Evolutionary conservation across 23 red algal genomes (phyloP).

Genomic region (Chondrus crispus): DNA sequence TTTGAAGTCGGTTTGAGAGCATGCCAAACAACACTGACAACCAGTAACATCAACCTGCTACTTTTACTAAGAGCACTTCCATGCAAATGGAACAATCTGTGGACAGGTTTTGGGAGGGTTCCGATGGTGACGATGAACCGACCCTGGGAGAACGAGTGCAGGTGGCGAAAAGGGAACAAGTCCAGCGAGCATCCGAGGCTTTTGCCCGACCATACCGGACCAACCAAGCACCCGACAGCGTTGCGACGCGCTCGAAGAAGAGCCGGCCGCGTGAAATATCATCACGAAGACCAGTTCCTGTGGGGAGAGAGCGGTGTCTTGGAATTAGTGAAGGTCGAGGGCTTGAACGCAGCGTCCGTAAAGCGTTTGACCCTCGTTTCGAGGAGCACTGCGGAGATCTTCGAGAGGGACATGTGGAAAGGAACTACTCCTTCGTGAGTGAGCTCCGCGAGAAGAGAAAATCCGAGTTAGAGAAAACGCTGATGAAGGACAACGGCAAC

Average conservation of each 20-base stretch:
- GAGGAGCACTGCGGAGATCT: slow-evolving; percentile 59
- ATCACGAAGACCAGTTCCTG: slow-evolving; percentile 37
- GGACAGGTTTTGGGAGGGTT: too few relatives aligned
- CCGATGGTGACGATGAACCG: background rate
- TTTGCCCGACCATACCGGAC: background rate
- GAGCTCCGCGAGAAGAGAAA: background rate
- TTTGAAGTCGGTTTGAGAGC: too few relatives aligned
- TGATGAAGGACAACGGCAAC: slow-evolving; percentile 2
- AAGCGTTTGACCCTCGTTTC: slow-evolving; percentile 58
- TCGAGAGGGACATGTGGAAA: slow-evolving; percentile 25
- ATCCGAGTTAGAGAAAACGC: background rate
- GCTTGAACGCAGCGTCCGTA: slow-evolving; percentile 8
- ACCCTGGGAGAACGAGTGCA: background rate
- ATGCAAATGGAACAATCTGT: too few relatives aligned
- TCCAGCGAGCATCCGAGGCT: background rate
- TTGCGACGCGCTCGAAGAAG: slow-evolving; percentile 12
- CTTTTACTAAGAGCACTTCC: too few relatives aligned
- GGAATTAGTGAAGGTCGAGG: slow-evolving; percentile 10
- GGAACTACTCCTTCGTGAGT: slow-evolving; percentile 46
- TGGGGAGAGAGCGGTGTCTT: slow-evolving; percentile 53
- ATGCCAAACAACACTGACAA: too few relatives aligned
- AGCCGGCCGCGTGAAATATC: slow-evolving; percentile 48
- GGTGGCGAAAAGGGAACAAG: background rate
- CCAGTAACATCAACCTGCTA: too few relatives aligned
- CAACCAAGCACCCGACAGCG: background rate